Base-by-base conservation (phyloP, 352 stramenopile species). In the Lagenidium sp. region DNA sequence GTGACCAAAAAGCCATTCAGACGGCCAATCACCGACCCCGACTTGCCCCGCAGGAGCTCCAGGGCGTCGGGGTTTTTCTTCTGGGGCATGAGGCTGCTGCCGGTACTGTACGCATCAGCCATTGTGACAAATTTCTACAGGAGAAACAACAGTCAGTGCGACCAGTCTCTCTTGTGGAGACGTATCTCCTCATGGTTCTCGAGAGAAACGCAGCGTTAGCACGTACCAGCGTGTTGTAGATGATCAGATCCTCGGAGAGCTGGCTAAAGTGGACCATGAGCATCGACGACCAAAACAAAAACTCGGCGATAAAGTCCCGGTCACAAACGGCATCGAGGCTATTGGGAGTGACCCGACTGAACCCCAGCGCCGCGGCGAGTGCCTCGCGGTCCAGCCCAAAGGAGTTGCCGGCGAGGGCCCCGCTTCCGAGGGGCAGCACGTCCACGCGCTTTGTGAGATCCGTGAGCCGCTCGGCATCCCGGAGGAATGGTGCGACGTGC, bases 1-100 rank as follows among this genome's bases (percentile, higher is more conserved):
- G 95, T 98, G 21, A 95, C 80, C 36, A 98, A 83, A 50, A 99
- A 95, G 36, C 94, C 94, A 45, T 94, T 96, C 25, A 97, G 77
- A 39, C 93, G 84, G 31, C 96, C 96, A 18, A 98, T 81, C 41
- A 97, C 90, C 23, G 95, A 85, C 41, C 95, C 96, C 15, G 83
- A 93, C 76, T 99, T 99, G 50, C 96, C 96, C 36, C 96, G 82
- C 13, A 99, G 68, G 44, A 99, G 77, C 73, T 99, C 96, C 19
- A 99, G 75, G 8, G 96, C 96, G 68, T 99, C 96, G 0, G 96
- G 96, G 69, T 99, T 99, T 71, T 99, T 99, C 90, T 99, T 99
- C 72, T 99, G 96, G n/a, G 96, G 96, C 96, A 99, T 99, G 37
- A 99, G 76, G 16, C 83, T 97, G 60, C 86, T 98, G 49, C 96